A percentile compares a stretch with the other conserved stretches of the same genome.
phyloP scores from a whole-genome alignment of 1,284 basidiomycete species.

The Cryptococcus neoformans region DNA sequence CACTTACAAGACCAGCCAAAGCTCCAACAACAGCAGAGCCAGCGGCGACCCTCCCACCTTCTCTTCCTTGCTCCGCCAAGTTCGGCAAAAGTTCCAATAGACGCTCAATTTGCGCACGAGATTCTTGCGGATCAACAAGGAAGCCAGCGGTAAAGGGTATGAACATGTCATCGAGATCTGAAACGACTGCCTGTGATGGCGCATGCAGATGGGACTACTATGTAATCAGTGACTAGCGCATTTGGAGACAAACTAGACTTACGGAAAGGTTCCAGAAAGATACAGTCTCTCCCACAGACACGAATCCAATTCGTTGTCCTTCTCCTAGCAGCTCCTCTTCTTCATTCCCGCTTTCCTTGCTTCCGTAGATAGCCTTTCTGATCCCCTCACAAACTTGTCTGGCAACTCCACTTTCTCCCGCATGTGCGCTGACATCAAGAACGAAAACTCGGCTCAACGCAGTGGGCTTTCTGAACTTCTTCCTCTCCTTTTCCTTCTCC shows the following conservation, averaged over 20 bases:
- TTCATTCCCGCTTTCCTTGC: conserved; percentile 50
- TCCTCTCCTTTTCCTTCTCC: conserved; percentile 29
- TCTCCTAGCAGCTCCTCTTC: conserved; percentile 48
- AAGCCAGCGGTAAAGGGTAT: conserved; percentile 72
- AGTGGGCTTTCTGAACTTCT: conserved; percentile 56
- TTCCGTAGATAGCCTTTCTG: conserved; percentile 66
- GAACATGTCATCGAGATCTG: conserved; percentile 89
- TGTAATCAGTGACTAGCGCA: background rate
- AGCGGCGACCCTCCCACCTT: conserved; percentile 61
- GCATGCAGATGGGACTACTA: conserved; percentile 57
- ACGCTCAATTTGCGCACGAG: conserved; percentile 50
- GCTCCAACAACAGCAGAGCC: conserved; percentile 75
- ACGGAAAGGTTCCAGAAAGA: conserved; percentile 92
- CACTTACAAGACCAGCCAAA: conserved; percentile 67
- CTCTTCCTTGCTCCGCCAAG: conserved; percentile 55
- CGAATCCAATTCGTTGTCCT: conserved; percentile 62
- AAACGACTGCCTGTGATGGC: conserved; percentile 76
- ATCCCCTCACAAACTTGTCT: conserved; percentile 65
- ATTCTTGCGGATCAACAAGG: conserved; percentile 73
- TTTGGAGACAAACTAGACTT: conserved; percentile 44
- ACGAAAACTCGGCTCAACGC: conserved; percentile 82
- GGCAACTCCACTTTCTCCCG: conserved; percentile 72
- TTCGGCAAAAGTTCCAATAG: conserved; percentile 63
- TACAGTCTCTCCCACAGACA: conserved; percentile 79
- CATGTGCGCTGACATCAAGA: conserved; percentile 77